Percentiles rank a stretch among this genome's conserved stretches.
Evolutionary conservation across 306 rosid species (phyloP).

Genomic region (Acmispon strigosus): DNA sequence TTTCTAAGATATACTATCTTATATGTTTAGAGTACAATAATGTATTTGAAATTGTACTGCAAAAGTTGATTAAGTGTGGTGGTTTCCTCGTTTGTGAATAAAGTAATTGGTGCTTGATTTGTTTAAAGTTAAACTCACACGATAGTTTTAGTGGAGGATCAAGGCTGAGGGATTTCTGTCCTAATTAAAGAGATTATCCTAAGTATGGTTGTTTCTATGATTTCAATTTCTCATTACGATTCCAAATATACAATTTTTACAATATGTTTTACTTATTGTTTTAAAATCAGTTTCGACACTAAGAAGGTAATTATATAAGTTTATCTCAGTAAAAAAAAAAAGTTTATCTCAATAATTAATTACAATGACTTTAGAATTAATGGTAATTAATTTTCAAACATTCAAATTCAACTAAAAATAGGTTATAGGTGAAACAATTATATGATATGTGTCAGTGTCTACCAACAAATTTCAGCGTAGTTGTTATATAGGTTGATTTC

Average conservation of each 20-base stretch:
- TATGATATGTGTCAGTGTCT: background rate
- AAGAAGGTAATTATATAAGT: too few species aligned
- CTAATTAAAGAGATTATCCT: background rate
- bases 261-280: too few species aligned
- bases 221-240: background rate
- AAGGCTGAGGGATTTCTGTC: background rate
- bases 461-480: too few species aligned
- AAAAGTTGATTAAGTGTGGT: background rate
- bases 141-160: background rate
- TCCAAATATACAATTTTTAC: background rate
- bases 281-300: too few species aligned
- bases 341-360: too few species aligned
- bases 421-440: background rate
- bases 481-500: too few species aligned
- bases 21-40: background rate
- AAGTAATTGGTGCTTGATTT: background rate
- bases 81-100: background rate
- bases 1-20: background rate
- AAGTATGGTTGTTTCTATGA: background rate
- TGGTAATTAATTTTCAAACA: too few species aligned
- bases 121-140: background rate
- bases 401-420: too few species aligned
- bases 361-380: too few species aligned
- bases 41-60: background rate
- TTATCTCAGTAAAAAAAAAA: too few species aligned